Conservation (phyloP, 2,329 filamentous ascomycete species). For the Lithohypha guttulata region DNA sequence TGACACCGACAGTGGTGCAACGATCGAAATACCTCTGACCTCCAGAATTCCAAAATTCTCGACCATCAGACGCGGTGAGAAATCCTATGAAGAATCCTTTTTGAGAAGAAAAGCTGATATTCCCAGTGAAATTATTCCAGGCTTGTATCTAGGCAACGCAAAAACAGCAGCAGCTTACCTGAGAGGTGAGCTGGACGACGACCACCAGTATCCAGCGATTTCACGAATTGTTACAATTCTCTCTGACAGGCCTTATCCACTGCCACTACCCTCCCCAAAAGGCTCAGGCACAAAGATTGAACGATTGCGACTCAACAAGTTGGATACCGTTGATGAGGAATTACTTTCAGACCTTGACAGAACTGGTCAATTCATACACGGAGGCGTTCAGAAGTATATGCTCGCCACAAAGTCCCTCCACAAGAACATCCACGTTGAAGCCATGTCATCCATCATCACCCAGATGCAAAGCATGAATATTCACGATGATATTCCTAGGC, state of each 20-base stretch:
- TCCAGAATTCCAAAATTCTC: neutral
- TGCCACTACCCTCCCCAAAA: neutral
- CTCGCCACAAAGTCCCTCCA: neutral
- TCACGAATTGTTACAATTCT: conserved; percentile 3
- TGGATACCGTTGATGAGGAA: neutral
- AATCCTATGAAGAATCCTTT: neutral
- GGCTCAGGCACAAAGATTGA: neutral
- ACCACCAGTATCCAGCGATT: neutral
- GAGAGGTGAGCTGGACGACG: neutral
- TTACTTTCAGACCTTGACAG: conserved; percentile 1
- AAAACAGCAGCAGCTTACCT: conserved; percentile 6
- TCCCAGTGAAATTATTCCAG: conserved; percentile 4
- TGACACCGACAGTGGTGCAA: no score
- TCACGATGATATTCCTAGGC: no score
- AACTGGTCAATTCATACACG: conserved; percentile 3
- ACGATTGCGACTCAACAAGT: neutral
- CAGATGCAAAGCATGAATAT: no score
- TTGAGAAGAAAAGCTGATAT: neutral
- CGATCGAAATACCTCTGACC: no score
- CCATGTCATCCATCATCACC: neutral
- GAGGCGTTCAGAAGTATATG: neutral
- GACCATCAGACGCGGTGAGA: neutral
- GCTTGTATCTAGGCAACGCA: conserved; percentile 1
- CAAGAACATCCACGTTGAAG: neutral
- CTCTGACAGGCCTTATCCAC: neutral